Percentiles rank a stretch among this genome's conserved stretches.
Evolutionary conservation across 352 stramenopile species (phyloP).

Genomic region (Pythium phragmiticola): DNA sequence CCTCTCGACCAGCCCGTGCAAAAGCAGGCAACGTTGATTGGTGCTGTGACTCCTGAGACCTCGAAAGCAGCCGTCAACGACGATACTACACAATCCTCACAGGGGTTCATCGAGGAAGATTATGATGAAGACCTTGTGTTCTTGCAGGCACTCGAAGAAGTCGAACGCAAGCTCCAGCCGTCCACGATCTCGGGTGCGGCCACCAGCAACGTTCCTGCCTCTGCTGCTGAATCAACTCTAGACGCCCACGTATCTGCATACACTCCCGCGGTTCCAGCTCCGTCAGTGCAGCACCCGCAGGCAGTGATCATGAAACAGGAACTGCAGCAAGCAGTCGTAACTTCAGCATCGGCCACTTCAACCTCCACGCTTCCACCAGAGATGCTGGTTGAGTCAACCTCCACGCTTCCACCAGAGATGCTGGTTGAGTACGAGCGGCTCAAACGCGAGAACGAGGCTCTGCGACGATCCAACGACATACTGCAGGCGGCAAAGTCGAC

Average conservation of each 20-base stretch:
- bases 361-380: conserved; percentile 26
- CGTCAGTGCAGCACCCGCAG: neutral
- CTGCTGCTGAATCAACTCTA: neutral
- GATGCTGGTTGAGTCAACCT: conserved; percentile 41
- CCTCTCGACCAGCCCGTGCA: neutral
- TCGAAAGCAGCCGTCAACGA: neutral
- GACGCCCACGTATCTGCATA: neutral
- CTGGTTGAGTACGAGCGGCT: conserved; percentile 64
- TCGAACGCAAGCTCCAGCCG: conserved; percentile 46
- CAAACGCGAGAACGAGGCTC: conserved; percentile 60
- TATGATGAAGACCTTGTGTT: conserved; percentile 67
- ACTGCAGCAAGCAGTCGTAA: neutral
- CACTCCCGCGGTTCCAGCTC: neutral
- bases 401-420: conserved; percentile 33
- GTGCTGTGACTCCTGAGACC: neutral
- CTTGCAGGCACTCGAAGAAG: conserved; percentile 61
- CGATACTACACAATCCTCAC: conserved; percentile 3
- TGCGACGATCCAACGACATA: conserved; percentile 63
- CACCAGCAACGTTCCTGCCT: neutral
- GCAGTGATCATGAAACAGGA: neutral
- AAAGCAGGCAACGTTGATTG: no score
- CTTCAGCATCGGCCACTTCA: neutral
- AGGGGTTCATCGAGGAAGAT: conserved; percentile 67
- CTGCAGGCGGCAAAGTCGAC: conserved; percentile 34
- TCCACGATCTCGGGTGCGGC: neutral